These are phyloP conservation scores for Lycium barbarum DNA, from an alignment of 257 asterid genomes.

Conservation along the genomic window DNA sequence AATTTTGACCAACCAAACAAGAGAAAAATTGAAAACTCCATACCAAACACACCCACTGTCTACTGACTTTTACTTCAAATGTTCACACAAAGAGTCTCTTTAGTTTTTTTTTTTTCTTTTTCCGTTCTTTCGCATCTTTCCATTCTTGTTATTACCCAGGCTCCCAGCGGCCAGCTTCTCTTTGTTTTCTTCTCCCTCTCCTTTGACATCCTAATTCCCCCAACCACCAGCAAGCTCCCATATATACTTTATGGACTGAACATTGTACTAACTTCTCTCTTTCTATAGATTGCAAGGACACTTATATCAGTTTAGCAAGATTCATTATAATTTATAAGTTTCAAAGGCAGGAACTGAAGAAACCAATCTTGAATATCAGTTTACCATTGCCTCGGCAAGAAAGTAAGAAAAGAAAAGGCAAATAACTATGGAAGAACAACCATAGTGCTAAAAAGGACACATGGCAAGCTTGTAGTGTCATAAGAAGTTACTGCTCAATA, in stretches of 20 bases:
- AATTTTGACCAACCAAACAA: background rate
- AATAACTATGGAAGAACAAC: conserved; percentile 6
- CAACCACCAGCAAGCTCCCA: background rate
- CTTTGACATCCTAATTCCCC: background rate
- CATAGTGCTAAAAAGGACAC: background rate
- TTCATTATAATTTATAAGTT: background rate
- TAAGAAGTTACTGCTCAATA: background rate
- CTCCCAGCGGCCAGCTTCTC: conserved; percentile 12
- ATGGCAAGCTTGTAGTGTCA: background rate
- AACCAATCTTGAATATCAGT: background rate
- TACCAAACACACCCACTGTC: background rate
- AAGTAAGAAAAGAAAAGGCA: conserved; percentile 16
- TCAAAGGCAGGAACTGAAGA: background rate
- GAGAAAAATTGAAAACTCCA: background rate
- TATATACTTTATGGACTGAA: background rate
- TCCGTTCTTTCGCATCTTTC: background rate
- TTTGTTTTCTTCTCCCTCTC: background rate
- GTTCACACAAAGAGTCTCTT: background rate
- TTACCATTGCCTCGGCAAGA: background rate
- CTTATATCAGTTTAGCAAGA: background rate
- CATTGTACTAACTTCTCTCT: conserved; percentile 10
- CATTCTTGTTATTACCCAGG: background rate
- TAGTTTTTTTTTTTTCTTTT: background rate
- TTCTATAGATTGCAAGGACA: conserved; percentile 9
- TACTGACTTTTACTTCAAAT: conserved; percentile 13